Evolutionary conservation across 2,329 filamentous ascomycete species (phyloP), one percentile per base, ranked within the genome.

Genomic region (Pezizomycotina sp.): DNA sequence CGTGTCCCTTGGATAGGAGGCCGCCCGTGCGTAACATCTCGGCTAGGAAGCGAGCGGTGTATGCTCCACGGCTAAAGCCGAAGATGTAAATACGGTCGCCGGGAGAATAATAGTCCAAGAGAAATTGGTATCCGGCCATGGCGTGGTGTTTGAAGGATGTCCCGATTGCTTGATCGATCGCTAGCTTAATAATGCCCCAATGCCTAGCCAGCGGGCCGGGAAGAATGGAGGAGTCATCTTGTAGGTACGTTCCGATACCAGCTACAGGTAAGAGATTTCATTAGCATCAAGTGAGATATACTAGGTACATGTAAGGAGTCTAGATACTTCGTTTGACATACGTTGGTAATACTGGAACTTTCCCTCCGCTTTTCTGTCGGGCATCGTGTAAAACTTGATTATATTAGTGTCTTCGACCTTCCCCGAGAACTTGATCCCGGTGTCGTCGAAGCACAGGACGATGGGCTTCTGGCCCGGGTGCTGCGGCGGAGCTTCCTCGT

Each of bases 321-420:
- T n/a, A n/a, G n/a, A n/a, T n/a, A n/a, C n/a, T n/a, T n/a, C n/a
- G n/a, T n/a, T n/a, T n/a, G n/a, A n/a, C n/a, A n/a, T n/a, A n/a
- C n/a, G 51, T 21, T 66, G 64, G 32, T 66, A 66, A 43, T 66
- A 66, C 37, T 65, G 62, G 30, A 56, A 62, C 36, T 66, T 62
- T 13, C 54, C 42, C 2, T 59, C 56, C 19, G 58, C 47, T 27
- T 60, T 56, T 15, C 62, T 58, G 31, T 68, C 62, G 14, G 68
- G 45, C 51, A 56, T 55, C 19, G 55, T 38, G 36, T 52, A 55
- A 6, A 69, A 53, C 48, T 68, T 68, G 34, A 68, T 60, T 2
- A 69, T 62, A 36, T 69, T 69, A 9, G 64, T 67, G 48, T 69
- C 65, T n/a, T n/a, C n/a, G n/a, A n/a, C n/a, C n/a, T n/a, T n/a